A percentile compares a stretch with the other conserved stretches of the same genome.
phyloP scores from a whole-genome alignment of 73 alveolate genomes.

The Tetrahymena thermophila region DNA sequence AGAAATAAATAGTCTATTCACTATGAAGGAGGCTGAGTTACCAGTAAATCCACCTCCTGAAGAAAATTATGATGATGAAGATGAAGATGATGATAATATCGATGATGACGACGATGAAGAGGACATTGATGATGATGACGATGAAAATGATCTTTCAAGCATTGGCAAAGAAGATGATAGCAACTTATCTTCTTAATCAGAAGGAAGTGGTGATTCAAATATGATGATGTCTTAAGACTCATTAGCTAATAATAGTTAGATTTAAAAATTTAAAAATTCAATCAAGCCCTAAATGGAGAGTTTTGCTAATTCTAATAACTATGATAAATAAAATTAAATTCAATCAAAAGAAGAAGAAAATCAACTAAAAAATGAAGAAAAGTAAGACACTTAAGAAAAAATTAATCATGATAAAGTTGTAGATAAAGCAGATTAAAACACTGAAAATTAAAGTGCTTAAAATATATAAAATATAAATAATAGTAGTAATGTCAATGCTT shows the following conservation, averaged over 20 bases:
- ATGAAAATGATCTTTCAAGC: neutral
- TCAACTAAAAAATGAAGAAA: neutral
- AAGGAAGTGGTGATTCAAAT: neutral
- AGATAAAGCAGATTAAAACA: neutral
- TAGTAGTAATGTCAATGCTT: neutral
- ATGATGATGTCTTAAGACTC: neutral
- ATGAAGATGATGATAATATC: neutral
- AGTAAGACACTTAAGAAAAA: neutral
- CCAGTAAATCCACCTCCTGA: neutral
- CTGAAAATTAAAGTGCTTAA: neutral
- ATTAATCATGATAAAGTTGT: neutral
- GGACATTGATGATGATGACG: neutral
- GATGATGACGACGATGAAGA: neutral
- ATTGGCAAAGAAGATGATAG: neutral
- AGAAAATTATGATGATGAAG: neutral
- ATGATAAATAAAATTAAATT: neutral
- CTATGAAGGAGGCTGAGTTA: neutral
- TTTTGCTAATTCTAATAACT: neutral
- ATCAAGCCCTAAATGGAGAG: neutral
- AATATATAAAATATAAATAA: neutral
- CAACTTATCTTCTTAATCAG: neutral
- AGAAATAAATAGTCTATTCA: neutral
- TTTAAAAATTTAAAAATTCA: neutral
- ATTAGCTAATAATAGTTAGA: neutral
- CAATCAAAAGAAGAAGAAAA: neutral